phyloP scores from a whole-genome alignment of 805 yeast species.

The Ogataea polymorpha region DNA sequence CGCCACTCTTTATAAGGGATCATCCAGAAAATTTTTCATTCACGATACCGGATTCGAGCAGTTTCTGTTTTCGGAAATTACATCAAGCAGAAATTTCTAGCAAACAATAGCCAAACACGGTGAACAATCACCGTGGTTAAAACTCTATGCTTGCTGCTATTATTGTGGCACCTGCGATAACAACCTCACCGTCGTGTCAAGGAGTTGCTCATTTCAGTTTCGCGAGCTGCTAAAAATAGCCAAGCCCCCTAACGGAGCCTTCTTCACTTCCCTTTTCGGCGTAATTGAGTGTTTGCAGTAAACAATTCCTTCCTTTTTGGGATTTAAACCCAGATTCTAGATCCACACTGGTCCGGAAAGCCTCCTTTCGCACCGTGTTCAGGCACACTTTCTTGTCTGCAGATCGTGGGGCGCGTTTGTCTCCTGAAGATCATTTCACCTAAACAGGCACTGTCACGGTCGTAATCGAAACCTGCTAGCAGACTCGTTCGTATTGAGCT shows the following conservation, averaged over 20 bases:
- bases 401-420: neutral
- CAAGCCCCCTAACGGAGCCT: neutral
- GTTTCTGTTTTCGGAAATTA: slow-evolving; percentile 4
- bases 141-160: neutral
- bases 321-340: slow-evolving; percentile 3
- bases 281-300: neutral
- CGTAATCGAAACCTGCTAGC: too few relatives aligned
- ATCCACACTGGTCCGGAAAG: neutral
- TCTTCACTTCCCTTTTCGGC: slow-evolving; percentile 1
- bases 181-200: neutral
- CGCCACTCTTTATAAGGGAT: slow-evolving; percentile 5
- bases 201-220: neutral
- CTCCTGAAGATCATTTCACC: neutral
- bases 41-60: slow-evolving; percentile 3
- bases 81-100: slow-evolving; percentile 4
- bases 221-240: slow-evolving; percentile 3
- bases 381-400: neutral
- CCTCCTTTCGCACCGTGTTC: slow-evolving; percentile 5
- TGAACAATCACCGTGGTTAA: neutral
- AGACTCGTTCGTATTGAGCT: too few relatives aligned
- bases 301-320: slow-evolving; percentile 1
- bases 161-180: neutral
- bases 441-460: neutral
- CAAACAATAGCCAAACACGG: slow-evolving; percentile 4
- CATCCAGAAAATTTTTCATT: slow-evolving; percentile 7